phyloP scores from a whole-genome alignment of 768 basidiomycete genomes.

The Podaxis pistillaris region DNA sequence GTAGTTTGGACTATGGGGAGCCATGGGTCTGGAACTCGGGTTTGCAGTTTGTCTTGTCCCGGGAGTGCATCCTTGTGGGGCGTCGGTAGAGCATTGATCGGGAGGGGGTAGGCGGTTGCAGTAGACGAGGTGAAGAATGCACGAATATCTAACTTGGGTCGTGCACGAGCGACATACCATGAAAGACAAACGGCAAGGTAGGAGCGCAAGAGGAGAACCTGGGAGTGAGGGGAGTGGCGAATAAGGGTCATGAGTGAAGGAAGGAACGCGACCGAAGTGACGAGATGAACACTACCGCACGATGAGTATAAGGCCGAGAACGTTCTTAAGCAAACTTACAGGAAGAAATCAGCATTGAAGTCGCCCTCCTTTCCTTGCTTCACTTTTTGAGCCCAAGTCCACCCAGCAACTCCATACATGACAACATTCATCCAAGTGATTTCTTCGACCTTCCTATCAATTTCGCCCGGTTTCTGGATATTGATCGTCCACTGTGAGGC shows the following conservation, averaged over 20 bases:
- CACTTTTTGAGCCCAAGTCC: constrained; percentile 31
- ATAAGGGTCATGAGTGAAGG: constrained; percentile 44
- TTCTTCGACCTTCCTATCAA: constrained; percentile 62
- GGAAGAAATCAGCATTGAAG: constrained; percentile 60
- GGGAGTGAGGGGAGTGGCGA: constrained; percentile 33
- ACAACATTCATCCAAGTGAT: constrained; percentile 53
- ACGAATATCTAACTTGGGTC: constrained; percentile 45
- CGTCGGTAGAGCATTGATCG: constrained; percentile 19
- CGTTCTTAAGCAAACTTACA: constrained; percentile 37
- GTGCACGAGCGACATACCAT: constrained; percentile 59
- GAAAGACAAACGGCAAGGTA: constrained; percentile 53
- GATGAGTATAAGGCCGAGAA: not conserved
- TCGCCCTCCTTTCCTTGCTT: constrained; percentile 22
- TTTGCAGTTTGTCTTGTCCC: constrained; percentile 30
- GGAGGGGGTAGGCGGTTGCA: constrained; percentile 21
- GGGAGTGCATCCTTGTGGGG: constrained; percentile 25
- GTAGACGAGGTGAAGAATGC: constrained; percentile 39
- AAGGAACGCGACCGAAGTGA: constrained; percentile 66
- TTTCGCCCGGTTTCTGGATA: constrained; percentile 29
- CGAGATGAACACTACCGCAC: constrained; percentile 52
- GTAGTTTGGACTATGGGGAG: constrained; percentile 50
- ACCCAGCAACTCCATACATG: constrained; percentile 58
- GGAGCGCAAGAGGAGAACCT: constrained; percentile 52
- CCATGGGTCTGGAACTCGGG: constrained; percentile 56
- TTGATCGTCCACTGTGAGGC: constrained; percentile 44